These are phyloP conservation scores for Pyricularia grisea DNA, from an alignment of 2,329 filamentous ascomycete genomes.

Conservation along the genomic window DNA sequence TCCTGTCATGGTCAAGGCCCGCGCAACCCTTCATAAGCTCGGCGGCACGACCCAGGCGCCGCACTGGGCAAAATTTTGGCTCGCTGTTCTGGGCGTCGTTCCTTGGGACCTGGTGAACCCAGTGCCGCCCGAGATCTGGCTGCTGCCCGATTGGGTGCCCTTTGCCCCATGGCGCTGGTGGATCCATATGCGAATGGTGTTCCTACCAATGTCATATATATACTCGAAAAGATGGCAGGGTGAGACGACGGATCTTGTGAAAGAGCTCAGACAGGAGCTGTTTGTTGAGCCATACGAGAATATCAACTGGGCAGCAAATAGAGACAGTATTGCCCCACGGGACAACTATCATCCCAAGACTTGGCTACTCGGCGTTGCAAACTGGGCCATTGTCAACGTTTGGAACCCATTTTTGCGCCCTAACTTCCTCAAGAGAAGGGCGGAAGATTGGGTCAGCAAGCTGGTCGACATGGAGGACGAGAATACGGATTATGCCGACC, in stretches of 20 bases:
- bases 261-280: constrained; percentile 67
- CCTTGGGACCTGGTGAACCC: constrained; percentile 93
- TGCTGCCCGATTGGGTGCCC: constrained; percentile 83
- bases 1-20: constrained; percentile 74
- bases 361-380: constrained; percentile 68
- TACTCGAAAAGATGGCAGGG: constrained; percentile 77
- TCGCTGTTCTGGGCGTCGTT: constrained; percentile 72
- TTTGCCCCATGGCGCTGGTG: constrained; percentile 92
- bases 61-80: constrained; percentile 97
- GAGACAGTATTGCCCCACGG: constrained; percentile 68
- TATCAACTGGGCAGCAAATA: constrained; percentile 68
- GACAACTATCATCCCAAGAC: constrained; percentile 95
- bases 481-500: constrained; percentile 78
- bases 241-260: constrained; percentile 65
- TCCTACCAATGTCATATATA: constrained; percentile 81
- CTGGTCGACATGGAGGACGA: constrained; percentile 85
- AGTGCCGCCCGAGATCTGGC: constrained; percentile 86
- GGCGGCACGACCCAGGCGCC: constrained; percentile 78
- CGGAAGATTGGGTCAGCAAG: constrained; percentile 74
- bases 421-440: constrained; percentile 54
- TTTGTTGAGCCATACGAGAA: constrained; percentile 69
- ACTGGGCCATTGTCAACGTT: constrained; percentile 69
- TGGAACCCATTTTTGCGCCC: constrained; percentile 73
- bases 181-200: constrained; percentile 98
- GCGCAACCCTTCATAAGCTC: constrained; percentile 71